These are phyloP conservation scores for Colletotrichum cuscutae DNA, from an alignment of 2,329 filamentous ascomycete species.

Conservation along the genomic window DNA sequence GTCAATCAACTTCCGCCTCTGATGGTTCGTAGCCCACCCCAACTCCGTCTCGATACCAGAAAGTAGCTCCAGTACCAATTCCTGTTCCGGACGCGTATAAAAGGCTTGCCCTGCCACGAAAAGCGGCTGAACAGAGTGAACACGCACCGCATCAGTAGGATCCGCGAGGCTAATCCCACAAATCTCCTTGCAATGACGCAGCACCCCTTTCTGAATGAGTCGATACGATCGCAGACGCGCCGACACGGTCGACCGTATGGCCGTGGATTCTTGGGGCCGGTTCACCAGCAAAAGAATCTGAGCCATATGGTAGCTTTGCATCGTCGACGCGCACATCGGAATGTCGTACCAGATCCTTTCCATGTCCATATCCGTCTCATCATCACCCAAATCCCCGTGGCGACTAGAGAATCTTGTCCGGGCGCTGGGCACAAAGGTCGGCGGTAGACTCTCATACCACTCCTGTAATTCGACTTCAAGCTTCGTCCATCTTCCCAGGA, in stretches of 20 bases:
- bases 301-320: constrained; percentile 74
- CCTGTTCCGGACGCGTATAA: constrained; percentile 67
- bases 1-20: background rate
- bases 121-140: constrained; percentile 10
- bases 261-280: constrained; percentile 4
- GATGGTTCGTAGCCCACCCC: constrained; percentile 64
- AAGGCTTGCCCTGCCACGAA: constrained; percentile 40
- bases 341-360: constrained; percentile 71
- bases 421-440: background rate
- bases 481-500: constrained; percentile 27
- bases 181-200: background rate
- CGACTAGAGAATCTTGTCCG: background rate
- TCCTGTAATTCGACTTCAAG: constrained; percentile 1
- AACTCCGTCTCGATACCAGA: constrained; percentile 70
- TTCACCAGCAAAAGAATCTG: constrained; percentile 64
- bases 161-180: constrained; percentile 15
- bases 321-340: constrained; percentile 72
- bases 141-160: background rate
- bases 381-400: no score
- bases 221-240: constrained; percentile 10
- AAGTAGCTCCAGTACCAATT: constrained; percentile 64
- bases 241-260: constrained; percentile 2
- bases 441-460: background rate
- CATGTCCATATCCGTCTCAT: constrained; percentile 46
- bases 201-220: background rate